Conservation (phyloP, 108 stramenopile species). For the Nitzschia sp. region DNA sequence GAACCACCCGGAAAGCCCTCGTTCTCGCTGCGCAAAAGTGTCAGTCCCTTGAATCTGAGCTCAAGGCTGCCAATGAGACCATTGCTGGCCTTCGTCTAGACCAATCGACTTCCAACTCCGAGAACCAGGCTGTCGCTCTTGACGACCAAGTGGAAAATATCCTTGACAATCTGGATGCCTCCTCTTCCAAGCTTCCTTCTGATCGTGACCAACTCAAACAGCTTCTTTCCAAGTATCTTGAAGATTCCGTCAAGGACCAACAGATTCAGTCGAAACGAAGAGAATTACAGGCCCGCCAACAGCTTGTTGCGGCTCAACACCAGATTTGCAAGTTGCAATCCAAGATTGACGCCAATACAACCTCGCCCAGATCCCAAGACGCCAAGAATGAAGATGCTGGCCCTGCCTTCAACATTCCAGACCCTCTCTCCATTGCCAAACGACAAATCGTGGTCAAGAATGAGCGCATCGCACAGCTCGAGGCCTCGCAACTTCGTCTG, state of each 20-base stretch:
- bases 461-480: constrained; percentile 12
- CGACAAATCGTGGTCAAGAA: constrained; percentile 1
- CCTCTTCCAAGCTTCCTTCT: not conserved
- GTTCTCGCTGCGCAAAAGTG: constrained; percentile 17
- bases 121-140: not conserved
- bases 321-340: constrained; percentile 5
- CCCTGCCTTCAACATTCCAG: not conserved
- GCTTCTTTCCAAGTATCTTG: not conserved
- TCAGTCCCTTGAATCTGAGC: constrained; percentile 4
- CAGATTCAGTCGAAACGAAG: not conserved
- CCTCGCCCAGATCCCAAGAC: not conserved
- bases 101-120: not conserved
- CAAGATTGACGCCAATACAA: not conserved
- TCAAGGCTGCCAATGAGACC: constrained; percentile 12
- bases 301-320: not conserved
- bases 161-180: constrained; percentile 1
- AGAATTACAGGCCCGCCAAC: not conserved
- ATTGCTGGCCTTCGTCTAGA: constrained; percentile 3
- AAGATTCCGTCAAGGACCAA: not conserved
- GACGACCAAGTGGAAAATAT: constrained; percentile 1
- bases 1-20: constrained; percentile 18
- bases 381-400: not conserved
- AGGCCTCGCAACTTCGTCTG: constrained; percentile 11
- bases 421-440: not conserved
- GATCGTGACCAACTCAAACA: constrained; percentile 8